Conservation (phyloP, 495 filamentous ascomycete genomes). For the Beverwykella pulmonaria region DNA sequence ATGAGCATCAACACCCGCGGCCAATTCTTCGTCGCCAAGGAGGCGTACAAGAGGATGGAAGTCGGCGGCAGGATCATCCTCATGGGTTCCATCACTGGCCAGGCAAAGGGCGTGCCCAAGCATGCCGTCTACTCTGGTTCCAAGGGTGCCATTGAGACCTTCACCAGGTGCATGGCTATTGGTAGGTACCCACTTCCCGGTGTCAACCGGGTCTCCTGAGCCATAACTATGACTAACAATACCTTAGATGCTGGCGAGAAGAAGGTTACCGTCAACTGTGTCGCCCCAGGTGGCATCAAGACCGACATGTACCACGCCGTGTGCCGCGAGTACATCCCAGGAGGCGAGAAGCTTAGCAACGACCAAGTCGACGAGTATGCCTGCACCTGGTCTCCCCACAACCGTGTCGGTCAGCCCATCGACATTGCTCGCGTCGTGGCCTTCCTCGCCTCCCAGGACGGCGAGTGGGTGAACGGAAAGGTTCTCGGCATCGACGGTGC, state of each 20-base stretch:
- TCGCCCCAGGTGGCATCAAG: constrained; percentile 69
- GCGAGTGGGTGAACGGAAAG: constrained; percentile 69
- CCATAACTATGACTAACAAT: constrained; percentile 16
- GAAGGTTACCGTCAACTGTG: constrained; percentile 66
- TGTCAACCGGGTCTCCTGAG: background rate
- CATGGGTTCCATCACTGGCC: constrained; percentile 66
- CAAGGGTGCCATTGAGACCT: constrained; percentile 62
- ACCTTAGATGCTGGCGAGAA: constrained; percentile 48
- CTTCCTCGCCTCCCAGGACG: constrained; percentile 67
- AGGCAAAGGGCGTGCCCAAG: constrained; percentile 64
- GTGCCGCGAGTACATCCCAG: constrained; percentile 66
- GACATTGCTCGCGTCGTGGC: constrained; percentile 67
- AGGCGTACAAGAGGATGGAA: constrained; percentile 64
- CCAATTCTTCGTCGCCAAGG: constrained; percentile 67
- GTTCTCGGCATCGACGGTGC: constrained; percentile 47
- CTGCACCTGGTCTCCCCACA: constrained; percentile 60
- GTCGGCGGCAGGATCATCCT: constrained; percentile 65
- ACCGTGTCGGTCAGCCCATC: constrained; percentile 63
- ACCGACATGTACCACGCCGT: constrained; percentile 71
- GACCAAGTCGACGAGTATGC: constrained; percentile 55
- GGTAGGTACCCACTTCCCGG: constrained; percentile 36
- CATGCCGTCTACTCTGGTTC: constrained; percentile 64
- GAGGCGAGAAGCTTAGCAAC: constrained; percentile 53
- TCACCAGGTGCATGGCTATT: constrained; percentile 60
- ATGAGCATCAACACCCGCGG: constrained; percentile 63